phyloP scores from a whole-genome alignment of 2,329 filamentous ascomycete genomes.

The Trichoderma sp. region DNA sequence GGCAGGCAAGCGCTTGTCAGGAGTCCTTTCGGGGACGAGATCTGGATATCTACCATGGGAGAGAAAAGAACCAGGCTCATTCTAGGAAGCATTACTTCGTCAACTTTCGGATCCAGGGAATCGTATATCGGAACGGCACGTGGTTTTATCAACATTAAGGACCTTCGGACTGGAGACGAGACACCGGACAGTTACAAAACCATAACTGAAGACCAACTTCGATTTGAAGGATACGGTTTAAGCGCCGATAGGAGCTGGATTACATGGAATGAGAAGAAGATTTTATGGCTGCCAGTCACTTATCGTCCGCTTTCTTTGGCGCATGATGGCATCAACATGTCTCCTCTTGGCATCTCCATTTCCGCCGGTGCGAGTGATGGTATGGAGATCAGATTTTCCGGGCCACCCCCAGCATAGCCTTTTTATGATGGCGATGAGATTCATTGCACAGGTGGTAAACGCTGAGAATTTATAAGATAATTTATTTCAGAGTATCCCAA shows the following conservation, averaged over 20 bases:
- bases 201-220: background rate
- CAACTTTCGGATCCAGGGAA: background rate
- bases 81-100: accelerated
- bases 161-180: background rate
- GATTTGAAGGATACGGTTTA: background rate
- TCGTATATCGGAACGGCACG: background rate
- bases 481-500: too few relatives aligned
- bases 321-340: background rate
- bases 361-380: accelerated
- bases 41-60: background rate
- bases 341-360: background rate
- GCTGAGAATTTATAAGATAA: background rate
- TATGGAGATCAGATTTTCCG: background rate
- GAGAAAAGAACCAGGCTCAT: background rate
- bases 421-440: background rate
- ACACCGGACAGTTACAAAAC: background rate
- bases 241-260: background rate
- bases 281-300: background rate
- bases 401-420: background rate
- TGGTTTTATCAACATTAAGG: background rate
- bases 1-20: background rate
- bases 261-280: background rate
- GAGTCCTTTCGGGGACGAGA: accelerated
- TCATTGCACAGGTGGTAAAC: background rate
- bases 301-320: background rate